Evolutionary conservation across 345 rosid genomes (phyloP).

Genomic region (Gossypium stocksii): DNA sequence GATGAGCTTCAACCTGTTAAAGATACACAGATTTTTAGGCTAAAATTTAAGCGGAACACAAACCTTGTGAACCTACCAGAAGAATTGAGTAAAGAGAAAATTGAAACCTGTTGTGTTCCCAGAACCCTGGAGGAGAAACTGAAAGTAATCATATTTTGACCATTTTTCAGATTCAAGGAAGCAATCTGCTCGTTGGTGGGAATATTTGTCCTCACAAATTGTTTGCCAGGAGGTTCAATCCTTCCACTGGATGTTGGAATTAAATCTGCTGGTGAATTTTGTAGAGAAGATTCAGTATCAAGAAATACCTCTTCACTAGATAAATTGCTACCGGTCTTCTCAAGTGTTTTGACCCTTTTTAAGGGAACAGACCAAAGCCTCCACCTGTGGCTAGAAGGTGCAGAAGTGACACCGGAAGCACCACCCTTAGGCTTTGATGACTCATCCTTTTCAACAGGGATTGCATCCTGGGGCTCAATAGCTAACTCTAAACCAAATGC

Average conservation of each 20-base stretch:
- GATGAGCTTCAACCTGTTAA: conserved; percentile 81
- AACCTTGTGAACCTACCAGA: background rate
- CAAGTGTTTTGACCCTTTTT: conserved; percentile 72
- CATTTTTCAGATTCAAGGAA: conserved; percentile 85
- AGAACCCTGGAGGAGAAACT: conserved; percentile 86
- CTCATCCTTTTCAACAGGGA: conserved; percentile 55
- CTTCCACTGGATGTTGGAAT: conserved; percentile 28
- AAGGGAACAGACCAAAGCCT: conserved; percentile 85
- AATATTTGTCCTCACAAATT: conserved; percentile 65
- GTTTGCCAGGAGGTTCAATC: conserved; percentile 57
- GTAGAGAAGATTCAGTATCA: conserved; percentile 63
- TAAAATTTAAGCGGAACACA: background rate
- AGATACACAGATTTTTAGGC: conserved; percentile 14
- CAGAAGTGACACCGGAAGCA: conserved; percentile 35
- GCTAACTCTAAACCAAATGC: conserved; percentile 52
- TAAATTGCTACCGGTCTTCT: conserved; percentile 51
- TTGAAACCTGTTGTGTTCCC: conserved; percentile 76
- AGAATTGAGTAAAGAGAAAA: background rate
- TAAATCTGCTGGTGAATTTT: conserved; percentile 31
- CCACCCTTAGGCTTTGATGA: conserved; percentile 32
- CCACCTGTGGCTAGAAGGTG: conserved; percentile 68
- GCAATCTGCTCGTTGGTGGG: conserved; percentile 87
- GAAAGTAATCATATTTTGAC: conserved; percentile 79
- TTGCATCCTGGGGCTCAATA: conserved; percentile 52
- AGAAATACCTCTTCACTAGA: conserved; percentile 76